These are phyloP conservation scores for Pythium rishiriense DNA, from an alignment of 352 stramenopile species.

Conservation along the genomic window DNA sequence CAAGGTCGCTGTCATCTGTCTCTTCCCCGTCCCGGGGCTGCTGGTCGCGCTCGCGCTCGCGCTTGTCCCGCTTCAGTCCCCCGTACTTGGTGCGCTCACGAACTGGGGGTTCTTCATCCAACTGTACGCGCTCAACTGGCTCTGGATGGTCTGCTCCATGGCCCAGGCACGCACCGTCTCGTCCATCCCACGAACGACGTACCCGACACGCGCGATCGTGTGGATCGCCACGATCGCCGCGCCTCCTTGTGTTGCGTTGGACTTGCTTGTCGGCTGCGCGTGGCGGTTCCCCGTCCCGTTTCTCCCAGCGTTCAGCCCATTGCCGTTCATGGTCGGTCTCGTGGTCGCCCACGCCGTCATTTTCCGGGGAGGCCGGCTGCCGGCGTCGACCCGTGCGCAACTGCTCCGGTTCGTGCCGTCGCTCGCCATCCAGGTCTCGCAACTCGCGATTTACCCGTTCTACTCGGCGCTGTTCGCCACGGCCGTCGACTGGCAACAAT, in stretches of 20 bases:
- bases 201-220: background rate
- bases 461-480: slow-evolving; percentile 14
- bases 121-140: background rate
- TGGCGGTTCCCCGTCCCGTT: slow-evolving; percentile 26
- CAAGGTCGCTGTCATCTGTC: background rate
- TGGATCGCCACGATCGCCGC: background rate
- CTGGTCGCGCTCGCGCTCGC: background rate
- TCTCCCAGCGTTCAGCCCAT: background rate
- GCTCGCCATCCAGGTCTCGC: slow-evolving; percentile 11
- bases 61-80: slow-evolving; percentile 7
- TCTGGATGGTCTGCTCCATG: background rate
- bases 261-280: background rate
- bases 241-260: background rate
- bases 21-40: background rate
- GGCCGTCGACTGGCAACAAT: background rate
- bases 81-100: background rate
- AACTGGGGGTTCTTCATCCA: background rate
- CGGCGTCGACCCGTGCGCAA: background rate
- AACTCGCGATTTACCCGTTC: slow-evolving; percentile 20
- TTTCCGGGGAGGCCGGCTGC: background rate
- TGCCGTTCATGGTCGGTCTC: slow-evolving; percentile 9
- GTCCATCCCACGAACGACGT: background rate
- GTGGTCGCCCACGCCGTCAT: slow-evolving; percentile 9
- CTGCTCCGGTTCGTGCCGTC: slow-evolving; percentile 15
- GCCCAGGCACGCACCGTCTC: background rate